Conservation (phyloP, 192 early-diverging fungal species). For the Chytriomyces sp. region DNA sequence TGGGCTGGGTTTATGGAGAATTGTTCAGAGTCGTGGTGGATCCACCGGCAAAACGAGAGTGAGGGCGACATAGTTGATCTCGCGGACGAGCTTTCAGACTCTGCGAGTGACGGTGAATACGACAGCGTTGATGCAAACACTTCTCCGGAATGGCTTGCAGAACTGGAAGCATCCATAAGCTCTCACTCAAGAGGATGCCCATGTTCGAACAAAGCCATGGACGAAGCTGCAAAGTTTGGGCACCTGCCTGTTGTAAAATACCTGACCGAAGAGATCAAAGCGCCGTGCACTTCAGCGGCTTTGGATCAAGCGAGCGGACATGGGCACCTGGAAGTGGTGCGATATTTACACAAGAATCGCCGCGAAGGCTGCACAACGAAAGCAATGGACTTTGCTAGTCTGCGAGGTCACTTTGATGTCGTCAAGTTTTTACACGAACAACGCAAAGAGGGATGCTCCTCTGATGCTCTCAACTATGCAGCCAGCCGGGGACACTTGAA, state of each 20-base stretch:
- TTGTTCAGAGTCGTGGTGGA: too few relatives aligned
- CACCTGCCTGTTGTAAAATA: conserved; percentile 26
- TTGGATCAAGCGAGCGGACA: conserved; percentile 34
- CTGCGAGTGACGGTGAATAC: neutral
- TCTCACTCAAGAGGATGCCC: neutral
- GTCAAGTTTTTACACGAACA: conserved; percentile 40
- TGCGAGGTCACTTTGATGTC: conserved; percentile 26
- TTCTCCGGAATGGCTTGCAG: neutral
- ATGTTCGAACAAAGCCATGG: conserved; percentile 1
- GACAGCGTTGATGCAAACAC: neutral
- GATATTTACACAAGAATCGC: conserved; percentile 21
- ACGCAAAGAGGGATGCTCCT: conserved; percentile 38
- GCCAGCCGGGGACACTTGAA: conserved; percentile 14
- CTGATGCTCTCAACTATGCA: conserved; percentile 24
- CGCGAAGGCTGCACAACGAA: conserved; percentile 29
- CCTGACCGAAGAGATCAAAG: neutral
- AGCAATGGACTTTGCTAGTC: conserved; percentile 39
- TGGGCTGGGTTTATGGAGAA: neutral
- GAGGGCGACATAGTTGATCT: neutral
- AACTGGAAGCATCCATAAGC: too few relatives aligned
- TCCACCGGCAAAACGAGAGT: neutral
- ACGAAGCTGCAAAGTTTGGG: conserved; percentile 15
- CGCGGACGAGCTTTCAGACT: neutral
- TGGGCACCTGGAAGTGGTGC: conserved; percentile 35
- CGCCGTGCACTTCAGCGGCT: conserved; percentile 15